Percentiles rank a stretch among this genome's conserved stretches.
These are phyloP conservation scores for Artemisia tridentata DNA, from an alignment of 129 eudicot species.

Conservation along the genomic window DNA sequence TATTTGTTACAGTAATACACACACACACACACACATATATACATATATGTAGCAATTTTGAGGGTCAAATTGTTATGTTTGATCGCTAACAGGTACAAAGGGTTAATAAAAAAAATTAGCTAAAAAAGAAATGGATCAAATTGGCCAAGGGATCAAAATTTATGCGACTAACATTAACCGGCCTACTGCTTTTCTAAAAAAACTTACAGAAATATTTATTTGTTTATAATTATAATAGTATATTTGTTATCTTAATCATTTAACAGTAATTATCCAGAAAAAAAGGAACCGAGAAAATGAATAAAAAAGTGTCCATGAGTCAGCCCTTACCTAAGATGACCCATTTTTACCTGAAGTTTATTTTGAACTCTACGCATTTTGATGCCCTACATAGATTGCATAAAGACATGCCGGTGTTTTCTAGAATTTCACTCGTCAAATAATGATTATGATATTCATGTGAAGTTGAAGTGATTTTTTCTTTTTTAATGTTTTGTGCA, in stretches of 20 bases:
- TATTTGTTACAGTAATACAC: constrained; percentile 6
- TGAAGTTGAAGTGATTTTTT: constrained; percentile 5
- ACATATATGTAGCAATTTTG: neutral
- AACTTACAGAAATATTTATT: too few relatives aligned
- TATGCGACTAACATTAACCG: too few relatives aligned
- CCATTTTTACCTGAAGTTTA: too few relatives aligned
- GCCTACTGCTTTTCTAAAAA: too few relatives aligned
- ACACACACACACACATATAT: neutral
- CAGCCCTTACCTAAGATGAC: too few relatives aligned
- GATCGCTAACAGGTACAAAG: neutral
- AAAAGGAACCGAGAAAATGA: too few relatives aligned
- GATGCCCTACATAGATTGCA: neutral
- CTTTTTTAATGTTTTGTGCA: constrained; percentile 30
- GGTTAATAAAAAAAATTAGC: neutral
- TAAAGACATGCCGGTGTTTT: neutral
- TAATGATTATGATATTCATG: constrained; percentile 9
- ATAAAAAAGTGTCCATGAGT: too few relatives aligned
- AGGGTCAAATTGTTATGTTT: neutral
- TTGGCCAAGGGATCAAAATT: too few relatives aligned
- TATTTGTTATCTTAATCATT: too few relatives aligned
- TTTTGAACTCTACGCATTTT: neutral
- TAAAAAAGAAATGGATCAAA: too few relatives aligned
- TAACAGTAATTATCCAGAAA: too few relatives aligned
- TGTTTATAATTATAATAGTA: too few relatives aligned
- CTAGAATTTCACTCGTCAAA: neutral